Evolutionary conservation across 108 stramenopile species (phyloP), one percentile per base, ranked within the genome.

Genomic region (Nitzschia sp.): DNA sequence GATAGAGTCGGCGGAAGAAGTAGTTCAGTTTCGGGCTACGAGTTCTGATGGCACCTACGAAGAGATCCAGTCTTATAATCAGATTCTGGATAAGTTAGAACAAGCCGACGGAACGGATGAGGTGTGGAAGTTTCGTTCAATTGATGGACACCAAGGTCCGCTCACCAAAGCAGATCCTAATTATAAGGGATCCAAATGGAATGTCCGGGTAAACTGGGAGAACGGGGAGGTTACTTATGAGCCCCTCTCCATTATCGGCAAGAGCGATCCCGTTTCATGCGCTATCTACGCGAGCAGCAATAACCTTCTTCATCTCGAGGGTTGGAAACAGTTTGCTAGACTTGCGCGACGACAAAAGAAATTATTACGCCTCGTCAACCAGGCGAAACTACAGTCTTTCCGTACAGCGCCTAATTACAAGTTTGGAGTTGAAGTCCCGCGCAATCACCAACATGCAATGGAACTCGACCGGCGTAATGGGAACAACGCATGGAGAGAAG

Each of bases 161-260:
- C 38, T 76, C 38, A 25, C 71, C 36, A 28, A 81, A 81, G 64
- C 51, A 77, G 2, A 8, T n/a, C n/a, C n/a, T n/a, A n/a, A n/a
- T n/a, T n/a, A n/a, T n/a, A n/a, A n/a, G n/a, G n/a, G n/a, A n/a
- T n/a, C n/a, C n/a, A n/a, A n/a, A n/a, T n/a, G n/a, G n/a, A n/a
- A n/a, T n/a, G n/a, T n/a, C n/a, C n/a, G 42, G 6, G 47, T 82
- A n/a, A 34, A 82, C 46, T 77, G 80, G 75, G 76, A 68, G 27
- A 64, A 60, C 30, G 71, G 71, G 27, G 51, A 62, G 56, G 19
- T 60, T 5, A 76, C 80, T 15, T 29, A 11, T 8, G 75, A 81
- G 64, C 74, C 75, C 1, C 70, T 76, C 1, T 3, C 2, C 27
- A n/a, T 55, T 19, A 59, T n/a, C n/a, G n/a, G n/a, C n/a, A n/a